Conservation (phyloP, 768 basidiomycete species). For the Crassisporium funariophilum region DNA sequence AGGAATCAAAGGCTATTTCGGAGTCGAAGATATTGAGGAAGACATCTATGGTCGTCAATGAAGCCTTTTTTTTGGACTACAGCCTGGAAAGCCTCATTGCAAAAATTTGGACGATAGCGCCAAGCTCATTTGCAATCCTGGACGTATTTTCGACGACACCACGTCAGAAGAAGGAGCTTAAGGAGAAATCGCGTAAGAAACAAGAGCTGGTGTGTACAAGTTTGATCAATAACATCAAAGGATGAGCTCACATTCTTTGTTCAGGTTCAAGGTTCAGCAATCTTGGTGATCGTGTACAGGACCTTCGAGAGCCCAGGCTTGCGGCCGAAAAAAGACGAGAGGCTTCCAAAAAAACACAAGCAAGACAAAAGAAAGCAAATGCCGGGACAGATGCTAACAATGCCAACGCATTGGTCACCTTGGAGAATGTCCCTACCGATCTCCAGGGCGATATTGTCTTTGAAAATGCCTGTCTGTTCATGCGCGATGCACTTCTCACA, state of each 20-base stretch:
- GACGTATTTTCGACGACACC: constrained; percentile 19
- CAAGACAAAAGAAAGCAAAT: background rate
- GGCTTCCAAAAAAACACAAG: background rate
- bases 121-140: constrained; percentile 13
- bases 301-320: constrained; percentile 16
- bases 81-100: constrained; percentile 5
- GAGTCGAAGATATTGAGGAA: constrained; percentile 14
- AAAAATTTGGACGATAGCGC: constrained; percentile 1
- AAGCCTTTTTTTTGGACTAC: constrained; percentile 16
- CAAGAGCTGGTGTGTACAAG: constrained; percentile 15
- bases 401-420: background rate
- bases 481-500: constrained; percentile 29
- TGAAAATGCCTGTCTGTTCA: constrained; percentile 30
- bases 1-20: constrained; percentile 21
- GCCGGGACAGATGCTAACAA: background rate
- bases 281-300: constrained; percentile 13
- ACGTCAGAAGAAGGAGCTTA: constrained; percentile 2
- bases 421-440: background rate
- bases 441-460: constrained; percentile 26
- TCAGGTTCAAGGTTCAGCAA: constrained; percentile 23
- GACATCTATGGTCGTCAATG: constrained; percentile 2
- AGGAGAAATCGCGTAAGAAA: constrained; percentile 4
- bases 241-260: background rate
- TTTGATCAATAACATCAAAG: background rate
- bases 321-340: constrained; percentile 29